Conservation (phyloP, 768 basidiomycete species). For the Mycena albidolilacea region DNA sequence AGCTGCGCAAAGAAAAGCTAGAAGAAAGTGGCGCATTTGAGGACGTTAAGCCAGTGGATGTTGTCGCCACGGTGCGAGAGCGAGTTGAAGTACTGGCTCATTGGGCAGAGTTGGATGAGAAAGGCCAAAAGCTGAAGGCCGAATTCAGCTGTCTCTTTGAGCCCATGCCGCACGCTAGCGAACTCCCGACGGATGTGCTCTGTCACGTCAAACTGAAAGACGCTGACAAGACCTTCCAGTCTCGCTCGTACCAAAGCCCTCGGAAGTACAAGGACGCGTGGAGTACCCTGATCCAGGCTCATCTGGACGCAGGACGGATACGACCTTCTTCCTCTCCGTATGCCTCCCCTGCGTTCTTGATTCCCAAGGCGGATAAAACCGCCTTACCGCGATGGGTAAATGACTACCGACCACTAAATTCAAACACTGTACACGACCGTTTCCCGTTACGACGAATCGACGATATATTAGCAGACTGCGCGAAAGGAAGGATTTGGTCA, state of each 20-base stretch:
- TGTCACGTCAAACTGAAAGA: constrained; percentile 40
- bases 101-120: not conserved
- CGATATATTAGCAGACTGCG: constrained; percentile 52
- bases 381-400: constrained; percentile 39
- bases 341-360: constrained; percentile 50
- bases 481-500: constrained; percentile 49
- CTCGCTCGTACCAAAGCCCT: constrained; percentile 43
- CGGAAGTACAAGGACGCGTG: constrained; percentile 47
- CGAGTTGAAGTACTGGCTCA: constrained; percentile 32
- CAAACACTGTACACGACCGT: constrained; percentile 35
- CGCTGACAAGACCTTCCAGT: constrained; percentile 15
- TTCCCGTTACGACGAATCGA: constrained; percentile 41
- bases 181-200: constrained; percentile 36
- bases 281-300: constrained; percentile 48
- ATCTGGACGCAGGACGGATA: constrained; percentile 48
- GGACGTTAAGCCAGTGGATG: constrained; percentile 16
- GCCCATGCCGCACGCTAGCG: constrained; percentile 38
- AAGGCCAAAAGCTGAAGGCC: not conserved
- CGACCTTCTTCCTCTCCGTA: constrained; percentile 45
- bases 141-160: not conserved
- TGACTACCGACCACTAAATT: constrained; percentile 39
- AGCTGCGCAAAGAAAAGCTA: not conserved
- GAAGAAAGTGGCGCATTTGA: constrained; percentile 12
- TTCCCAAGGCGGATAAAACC: constrained; percentile 42
- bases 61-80: constrained; percentile 35